These are phyloP conservation scores for Balansia obtecta DNA, from an alignment of 2,329 filamentous ascomycete species.

Conservation along the genomic window DNA sequence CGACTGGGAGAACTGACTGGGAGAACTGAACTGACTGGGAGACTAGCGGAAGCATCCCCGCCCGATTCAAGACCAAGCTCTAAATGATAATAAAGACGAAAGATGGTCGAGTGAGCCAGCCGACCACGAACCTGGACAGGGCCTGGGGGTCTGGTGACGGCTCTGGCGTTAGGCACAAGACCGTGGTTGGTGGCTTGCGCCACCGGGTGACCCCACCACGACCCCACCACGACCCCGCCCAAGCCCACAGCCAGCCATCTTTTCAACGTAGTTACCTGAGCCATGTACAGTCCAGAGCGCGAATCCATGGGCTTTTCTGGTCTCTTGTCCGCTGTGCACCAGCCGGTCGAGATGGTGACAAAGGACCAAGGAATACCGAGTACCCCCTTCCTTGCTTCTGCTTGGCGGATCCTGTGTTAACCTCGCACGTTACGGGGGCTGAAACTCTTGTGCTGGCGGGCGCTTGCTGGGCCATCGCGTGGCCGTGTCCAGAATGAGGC, in stretches of 20 bases:
- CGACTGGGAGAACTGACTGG: no score
- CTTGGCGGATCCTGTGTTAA: background rate
- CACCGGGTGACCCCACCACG: background rate
- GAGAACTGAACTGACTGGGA: no score
- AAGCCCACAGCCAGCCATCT: conserved; percentile 6
- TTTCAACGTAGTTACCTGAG: background rate
- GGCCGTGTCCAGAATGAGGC: no score
- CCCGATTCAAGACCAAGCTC: no score
- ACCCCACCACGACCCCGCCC: background rate
- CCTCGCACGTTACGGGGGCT: background rate
- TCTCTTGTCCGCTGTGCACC: no score
- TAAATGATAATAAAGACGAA: no score
- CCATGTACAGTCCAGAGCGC: no score
- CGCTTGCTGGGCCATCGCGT: background rate
- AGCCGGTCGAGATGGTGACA: no score
- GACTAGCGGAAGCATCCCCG: no score
- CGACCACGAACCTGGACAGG: background rate
- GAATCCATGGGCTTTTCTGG: no score
- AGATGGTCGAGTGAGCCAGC: background rate
- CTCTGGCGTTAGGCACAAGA: background rate
- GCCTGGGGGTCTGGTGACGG: conserved; percentile 6
- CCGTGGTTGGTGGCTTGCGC: background rate
- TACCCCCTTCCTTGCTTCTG: no score
- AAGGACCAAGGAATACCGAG: no score
- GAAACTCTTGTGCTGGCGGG: background rate